Conservation (phyloP, 306 rosid species). For the Potentilla sterilis region DNA sequence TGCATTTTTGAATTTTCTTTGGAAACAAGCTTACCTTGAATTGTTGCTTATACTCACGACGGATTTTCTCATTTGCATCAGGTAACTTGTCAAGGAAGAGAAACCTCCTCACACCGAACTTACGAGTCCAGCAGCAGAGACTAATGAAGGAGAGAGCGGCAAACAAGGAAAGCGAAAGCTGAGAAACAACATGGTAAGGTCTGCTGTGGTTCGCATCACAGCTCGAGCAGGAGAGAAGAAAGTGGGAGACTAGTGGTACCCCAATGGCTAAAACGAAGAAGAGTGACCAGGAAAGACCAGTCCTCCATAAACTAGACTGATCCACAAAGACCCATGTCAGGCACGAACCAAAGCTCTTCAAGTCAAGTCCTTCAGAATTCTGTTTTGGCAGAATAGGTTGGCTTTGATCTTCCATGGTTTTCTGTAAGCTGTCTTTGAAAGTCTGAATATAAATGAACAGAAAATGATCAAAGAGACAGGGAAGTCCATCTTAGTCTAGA, state of each 20-base stretch:
- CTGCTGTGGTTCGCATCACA: conserved; percentile 69
- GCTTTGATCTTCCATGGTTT: conserved; percentile 54
- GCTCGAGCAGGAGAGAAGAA: conserved; percentile 54
- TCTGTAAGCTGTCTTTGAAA: conserved; percentile 3
- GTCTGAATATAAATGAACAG: background rate
- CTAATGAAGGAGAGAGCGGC: conserved; percentile 54
- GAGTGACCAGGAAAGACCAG: conserved; percentile 60
- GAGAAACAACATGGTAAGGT: conserved; percentile 71
- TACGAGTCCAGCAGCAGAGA: conserved; percentile 60
- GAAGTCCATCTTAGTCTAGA: background rate
- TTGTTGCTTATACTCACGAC: conserved; percentile 48
- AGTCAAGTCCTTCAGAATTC: conserved; percentile 38
- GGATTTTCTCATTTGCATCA: conserved; percentile 55
- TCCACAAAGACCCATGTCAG: conserved; percentile 70
- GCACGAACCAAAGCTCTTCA: conserved; percentile 45
- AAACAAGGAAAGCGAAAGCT: conserved; percentile 54
- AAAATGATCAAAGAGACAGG: background rate
- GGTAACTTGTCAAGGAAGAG: conserved; percentile 67
- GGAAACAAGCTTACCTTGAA: conserved; percentile 47
- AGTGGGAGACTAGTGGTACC: conserved; percentile 61
- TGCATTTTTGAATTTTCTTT: too few species aligned
- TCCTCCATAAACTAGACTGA: conserved; percentile 49
- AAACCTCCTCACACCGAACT: conserved; percentile 54
- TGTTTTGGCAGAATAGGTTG: conserved; percentile 15
- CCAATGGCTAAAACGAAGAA: conserved; percentile 51